A percentile compares a stretch with the other conserved stretches of the same genome.
Evolutionary conservation across 208 protist species (phyloP).

Genomic region (Acanthamoeba royreba): DNA sequence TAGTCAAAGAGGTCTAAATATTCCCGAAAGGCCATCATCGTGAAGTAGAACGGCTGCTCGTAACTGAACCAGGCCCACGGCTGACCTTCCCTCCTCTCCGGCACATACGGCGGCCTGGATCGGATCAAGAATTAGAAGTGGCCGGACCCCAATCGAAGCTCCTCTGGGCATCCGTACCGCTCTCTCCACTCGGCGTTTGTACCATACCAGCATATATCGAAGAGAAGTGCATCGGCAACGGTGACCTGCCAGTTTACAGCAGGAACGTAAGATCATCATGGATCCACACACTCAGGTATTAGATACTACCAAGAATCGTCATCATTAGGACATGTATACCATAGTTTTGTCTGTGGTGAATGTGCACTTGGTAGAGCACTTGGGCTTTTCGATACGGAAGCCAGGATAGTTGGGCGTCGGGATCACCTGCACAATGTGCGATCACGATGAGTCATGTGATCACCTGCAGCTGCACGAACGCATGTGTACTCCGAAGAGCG

Average conservation of each 20-base stretch:
- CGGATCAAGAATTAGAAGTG: not conserved
- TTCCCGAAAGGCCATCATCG: not conserved
- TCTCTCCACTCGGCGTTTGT: not conserved
- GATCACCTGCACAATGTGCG: not conserved
- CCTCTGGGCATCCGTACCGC: too few relatives aligned
- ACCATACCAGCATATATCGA: not conserved
- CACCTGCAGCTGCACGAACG: not conserved
- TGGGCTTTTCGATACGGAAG: not conserved
- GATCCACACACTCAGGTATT: not conserved
- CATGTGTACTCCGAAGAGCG: not conserved
- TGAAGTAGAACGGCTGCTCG: not conserved
- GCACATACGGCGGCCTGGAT: constrained; percentile 7
- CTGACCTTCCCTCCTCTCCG: constrained; percentile 12
- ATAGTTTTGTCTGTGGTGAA: constrained; percentile 2
- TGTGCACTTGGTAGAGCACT: constrained; percentile 16
- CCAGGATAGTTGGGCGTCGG: not conserved
- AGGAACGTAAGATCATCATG: not conserved
- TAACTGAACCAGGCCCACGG: constrained; percentile 16
- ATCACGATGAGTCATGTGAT: too few relatives aligned
- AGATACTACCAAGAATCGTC: too few relatives aligned
- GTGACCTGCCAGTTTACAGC: not conserved
- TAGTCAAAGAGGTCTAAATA: constrained; percentile 34
- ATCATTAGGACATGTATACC: not conserved
- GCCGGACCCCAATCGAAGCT: too few relatives aligned
- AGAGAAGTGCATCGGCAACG: not conserved